Base-by-base conservation (phyloP, 2,329 filamentous ascomycete genomes). In the Colletotrichum godetiae region DNA sequence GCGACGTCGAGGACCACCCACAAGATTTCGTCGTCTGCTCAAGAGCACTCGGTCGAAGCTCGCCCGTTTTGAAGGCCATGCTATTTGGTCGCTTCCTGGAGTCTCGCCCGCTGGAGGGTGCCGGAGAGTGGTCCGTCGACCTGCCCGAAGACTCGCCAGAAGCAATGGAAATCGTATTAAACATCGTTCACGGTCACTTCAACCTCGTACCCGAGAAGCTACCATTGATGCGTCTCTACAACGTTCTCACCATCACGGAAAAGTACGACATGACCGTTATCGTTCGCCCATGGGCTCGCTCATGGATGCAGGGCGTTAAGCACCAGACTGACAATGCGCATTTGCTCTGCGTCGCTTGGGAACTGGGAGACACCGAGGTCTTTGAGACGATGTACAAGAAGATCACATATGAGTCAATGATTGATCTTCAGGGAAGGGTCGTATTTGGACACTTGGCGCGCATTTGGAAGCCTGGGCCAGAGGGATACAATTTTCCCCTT, bases 111-210 rank as follows among this genome's bases (percentile, higher is more conserved):
- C 55, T 63, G 0, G 67, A 61, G 19, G 64, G 52, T 6, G 63
- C 57, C 5, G 58, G 67, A 1, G 74, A 79, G 12, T 80, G 78
- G 79, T 53, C 57, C 6, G 72, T 79, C 5, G 62, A 72, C 8
- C 75, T 82, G 27, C 80, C 80, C 11, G 80, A 80, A n/a, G 81
- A 82, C 59, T 69, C 79, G 10, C 76, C 80, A 5, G 74, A 73
- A 37, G 76, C 79, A 0, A 77, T 81, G 75, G 60, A 75, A 7
- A 76, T 78, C n/a, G 42, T 82, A n/a, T 66, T 82, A 15, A 77
- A 79, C 61, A 81, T 82, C 13, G 76, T 81, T 13, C 81, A 82
- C 37, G 71, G 77, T 19, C 76, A 74, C 10, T 78, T 80, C 42
- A 75, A 79, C 4, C 67, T 73, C 12, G 63, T 81, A 1, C 77